phyloP scores from a whole-genome alignment of 106 monocot species.

The Allium fistulosum region DNA sequence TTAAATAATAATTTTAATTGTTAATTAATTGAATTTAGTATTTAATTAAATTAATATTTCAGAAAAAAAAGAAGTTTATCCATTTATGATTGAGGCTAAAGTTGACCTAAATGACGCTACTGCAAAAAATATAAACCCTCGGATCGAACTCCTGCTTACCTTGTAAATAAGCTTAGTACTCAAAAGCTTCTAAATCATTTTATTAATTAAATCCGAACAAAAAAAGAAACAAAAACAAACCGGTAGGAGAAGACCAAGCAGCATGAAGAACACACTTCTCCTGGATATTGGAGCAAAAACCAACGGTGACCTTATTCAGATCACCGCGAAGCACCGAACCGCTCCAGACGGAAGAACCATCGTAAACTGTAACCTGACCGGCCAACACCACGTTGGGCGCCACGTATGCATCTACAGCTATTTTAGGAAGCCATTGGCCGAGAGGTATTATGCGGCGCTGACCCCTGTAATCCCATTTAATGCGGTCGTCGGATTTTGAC shows the following conservation, averaged over 20 bases:
- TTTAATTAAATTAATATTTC: no score
- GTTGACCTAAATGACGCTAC: no score
- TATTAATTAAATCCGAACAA: no score
- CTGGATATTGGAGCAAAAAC: constrained; percentile 92
- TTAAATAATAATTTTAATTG: no score
- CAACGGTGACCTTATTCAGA: constrained; percentile 91
- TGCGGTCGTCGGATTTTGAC: constrained; percentile 25
- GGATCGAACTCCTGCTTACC: no score
- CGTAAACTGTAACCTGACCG: constrained; percentile 80
- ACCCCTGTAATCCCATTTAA: constrained; percentile 93
- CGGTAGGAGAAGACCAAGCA: constrained; percentile 90
- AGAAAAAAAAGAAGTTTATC: no score
- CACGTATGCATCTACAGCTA: constrained; percentile 92
- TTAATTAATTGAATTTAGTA: no score
- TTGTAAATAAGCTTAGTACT: no score
- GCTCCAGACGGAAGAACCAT: constrained; percentile 89
- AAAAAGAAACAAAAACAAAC: constrained; percentile 10
- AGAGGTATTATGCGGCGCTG: constrained; percentile 77
- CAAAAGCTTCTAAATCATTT: no score
- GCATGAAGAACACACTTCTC: constrained; percentile 92
- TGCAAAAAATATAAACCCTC: no score
- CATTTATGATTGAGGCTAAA: no score
- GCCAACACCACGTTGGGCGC: constrained; percentile 92
- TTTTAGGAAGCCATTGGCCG: constrained; percentile 92
- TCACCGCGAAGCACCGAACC: constrained; percentile 89